Evolutionary conservation across 2,329 filamentous ascomycete genomes (phyloP), one percentile per base, ranked within the genome.

Genomic region (Talaromyces pinophilus): DNA sequence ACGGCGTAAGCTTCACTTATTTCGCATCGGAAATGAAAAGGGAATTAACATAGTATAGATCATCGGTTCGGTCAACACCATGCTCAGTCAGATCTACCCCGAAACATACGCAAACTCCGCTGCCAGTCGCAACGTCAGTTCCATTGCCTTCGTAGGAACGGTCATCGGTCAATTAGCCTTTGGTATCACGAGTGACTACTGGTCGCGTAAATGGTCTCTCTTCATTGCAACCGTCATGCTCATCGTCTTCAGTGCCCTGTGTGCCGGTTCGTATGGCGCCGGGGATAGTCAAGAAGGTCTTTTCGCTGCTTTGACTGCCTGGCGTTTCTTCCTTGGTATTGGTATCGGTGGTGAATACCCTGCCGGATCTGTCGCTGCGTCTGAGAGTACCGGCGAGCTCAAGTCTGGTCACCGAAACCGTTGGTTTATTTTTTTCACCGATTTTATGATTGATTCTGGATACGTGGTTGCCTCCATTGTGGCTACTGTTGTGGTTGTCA

Each of bases 361-460:
- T 35, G 78, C 78, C 1, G 93, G 93, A 3, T 92, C 88, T 67
- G 93, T 97, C 0, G 91, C 90, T 1, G 91, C 88, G 63, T 92
- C 93, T 2, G 93, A 97, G 78, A 90, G 90, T 4, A 93, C 90
- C 0, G 91, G 92, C 25, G 92, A 96, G 75, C 82, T 97, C 67
- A 92, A 92, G 77, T 78, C 80, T 17, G 93, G 93, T 11, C 90
- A 90, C 17, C 85, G 93, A n/a, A 94, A 97, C 75, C 85, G 90
- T 46, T 96, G 92, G 92, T 97, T 93, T 75, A 92, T 94, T 72
- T 83, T 96, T 70, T 96, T 95, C 77, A 96, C 92, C 57, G 96
- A 96, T 78, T 87, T 90, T 28, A 91, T 93, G 83, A 96, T 96
- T 67, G 92, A 96, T 74, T 86, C 88, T 63, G 93, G 92, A 0